Percentiles rank a stretch among this genome's conserved stretches.
Evolutionary conservation across 139 green algal genomes (phyloP).

Genomic region (Desmodesmus armatus): DNA sequence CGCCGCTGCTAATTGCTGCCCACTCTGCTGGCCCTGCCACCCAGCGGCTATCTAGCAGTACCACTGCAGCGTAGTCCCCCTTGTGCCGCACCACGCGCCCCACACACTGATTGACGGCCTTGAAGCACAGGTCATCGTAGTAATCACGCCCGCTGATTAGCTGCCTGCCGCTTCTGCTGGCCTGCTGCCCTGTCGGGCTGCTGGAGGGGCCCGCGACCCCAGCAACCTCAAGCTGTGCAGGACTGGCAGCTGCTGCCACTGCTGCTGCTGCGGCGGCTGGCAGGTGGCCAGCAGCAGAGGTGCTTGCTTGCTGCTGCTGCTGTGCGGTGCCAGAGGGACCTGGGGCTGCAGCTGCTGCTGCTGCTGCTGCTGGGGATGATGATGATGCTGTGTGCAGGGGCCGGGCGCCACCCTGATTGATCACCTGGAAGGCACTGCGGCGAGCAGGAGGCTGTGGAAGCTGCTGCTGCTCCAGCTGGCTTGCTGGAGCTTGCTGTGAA

Average conservation of each 20-base stretch:
- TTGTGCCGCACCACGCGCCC: constrained; percentile 87
- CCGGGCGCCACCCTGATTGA: background rate
- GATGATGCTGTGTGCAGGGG: background rate
- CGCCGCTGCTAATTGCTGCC: constrained; percentile 18
- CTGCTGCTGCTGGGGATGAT: background rate
- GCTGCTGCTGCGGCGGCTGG: background rate
- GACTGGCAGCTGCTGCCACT: background rate
- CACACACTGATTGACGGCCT: constrained; percentile 97
- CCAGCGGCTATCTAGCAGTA: constrained; percentile 92
- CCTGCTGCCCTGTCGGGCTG: background rate
- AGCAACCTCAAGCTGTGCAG: background rate
- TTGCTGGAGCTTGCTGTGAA: background rate
- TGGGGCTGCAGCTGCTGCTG: background rate
- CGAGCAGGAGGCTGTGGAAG: background rate
- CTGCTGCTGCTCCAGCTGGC: background rate
- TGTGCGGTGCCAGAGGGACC: no score
- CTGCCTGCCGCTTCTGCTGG: constrained; percentile 9
- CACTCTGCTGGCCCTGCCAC: background rate
- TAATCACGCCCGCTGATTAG: constrained; percentile 72
- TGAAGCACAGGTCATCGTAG: constrained; percentile 88
- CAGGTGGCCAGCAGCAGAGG: background rate
- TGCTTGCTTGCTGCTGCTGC: background rate
- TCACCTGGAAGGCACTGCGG: background rate
- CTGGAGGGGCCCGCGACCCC: background rate
- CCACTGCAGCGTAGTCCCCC: constrained; percentile 90